A percentile compares a stretch with the other conserved stretches of the same genome.
phyloP scores from a whole-genome alignment of 768 basidiomycete genomes.

The Lactarius deliciosus region DNA sequence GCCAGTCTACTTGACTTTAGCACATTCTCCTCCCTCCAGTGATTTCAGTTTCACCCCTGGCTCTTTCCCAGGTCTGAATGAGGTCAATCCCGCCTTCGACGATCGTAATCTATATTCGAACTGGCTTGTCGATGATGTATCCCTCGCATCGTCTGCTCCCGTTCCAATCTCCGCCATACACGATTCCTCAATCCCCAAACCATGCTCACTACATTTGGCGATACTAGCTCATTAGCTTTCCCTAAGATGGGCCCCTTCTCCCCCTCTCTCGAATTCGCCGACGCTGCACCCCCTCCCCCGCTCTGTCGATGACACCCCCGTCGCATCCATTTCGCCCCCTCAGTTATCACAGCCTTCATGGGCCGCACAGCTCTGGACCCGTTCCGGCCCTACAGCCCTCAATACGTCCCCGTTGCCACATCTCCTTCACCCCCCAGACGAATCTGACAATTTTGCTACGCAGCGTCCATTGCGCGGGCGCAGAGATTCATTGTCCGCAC shows the following conservation, averaged over 20 bases:
- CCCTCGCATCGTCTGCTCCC: slow-evolving; percentile 42
- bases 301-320: slow-evolving; percentile 40
- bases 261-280: slow-evolving; percentile 54
- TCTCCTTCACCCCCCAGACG: slow-evolving; percentile 39
- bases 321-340: slow-evolving; percentile 55
- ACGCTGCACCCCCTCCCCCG: slow-evolving; percentile 58
- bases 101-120: slow-evolving; percentile 46
- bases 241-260: slow-evolving; percentile 55
- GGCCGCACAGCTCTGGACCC: slow-evolving; percentile 67
- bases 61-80: slow-evolving; percentile 36
- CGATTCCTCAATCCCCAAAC: slow-evolving; percentile 44
- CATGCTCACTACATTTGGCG: slow-evolving; percentile 51
- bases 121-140: slow-evolving; percentile 64
- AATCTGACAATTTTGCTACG: slow-evolving; percentile 43
- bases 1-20: slow-evolving; percentile 43
- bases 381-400: slow-evolving; percentile 33
- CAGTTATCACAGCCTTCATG: slow-evolving; percentile 65
- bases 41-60: slow-evolving; percentile 40
- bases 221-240: slow-evolving; percentile 37
- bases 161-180: slow-evolving; percentile 62
- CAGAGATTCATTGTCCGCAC: slow-evolving; percentile 47
- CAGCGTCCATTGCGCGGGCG: slow-evolving; percentile 41
- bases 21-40: slow-evolving; percentile 42
- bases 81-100: slow-evolving; percentile 38
- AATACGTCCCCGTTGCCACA: slow-evolving; percentile 43